Percentiles rank a stretch among this genome's conserved stretches.
These are phyloP conservation scores for Melastoma candidum DNA, from an alignment of 441 rosid species.

Conservation along the genomic window DNA sequence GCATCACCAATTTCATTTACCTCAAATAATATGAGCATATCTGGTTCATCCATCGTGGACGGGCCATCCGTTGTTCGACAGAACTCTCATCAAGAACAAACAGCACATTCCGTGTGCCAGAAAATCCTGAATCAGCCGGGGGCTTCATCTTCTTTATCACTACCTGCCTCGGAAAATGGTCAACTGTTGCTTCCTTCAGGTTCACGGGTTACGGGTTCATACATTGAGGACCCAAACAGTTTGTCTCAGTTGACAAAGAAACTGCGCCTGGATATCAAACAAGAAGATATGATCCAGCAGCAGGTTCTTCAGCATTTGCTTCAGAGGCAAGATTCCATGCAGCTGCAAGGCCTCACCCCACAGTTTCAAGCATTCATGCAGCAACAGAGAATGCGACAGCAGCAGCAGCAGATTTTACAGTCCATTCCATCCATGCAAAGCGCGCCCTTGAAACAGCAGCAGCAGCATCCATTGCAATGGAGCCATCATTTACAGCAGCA, in stretches of 20 bases:
- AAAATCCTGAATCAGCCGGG: conserved; percentile 47
- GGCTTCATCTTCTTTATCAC: conserved; percentile 70
- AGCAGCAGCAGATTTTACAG: conserved; percentile 59
- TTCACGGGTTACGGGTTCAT: conserved; percentile 47
- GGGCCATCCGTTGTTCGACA: conserved; percentile 81
- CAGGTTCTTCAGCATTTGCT: conserved; percentile 73
- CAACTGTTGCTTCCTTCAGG: conserved; percentile 50
- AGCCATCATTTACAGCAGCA: conserved; percentile 84
- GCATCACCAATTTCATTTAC: conserved; percentile 92
- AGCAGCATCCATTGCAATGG: conserved; percentile 34
- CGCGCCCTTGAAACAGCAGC: conserved; percentile 68
- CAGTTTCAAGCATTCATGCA: conserved; percentile 68
- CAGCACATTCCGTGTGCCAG: conserved; percentile 46
- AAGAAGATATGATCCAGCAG: conserved; percentile 82
- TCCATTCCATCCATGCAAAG: conserved; percentile 80
- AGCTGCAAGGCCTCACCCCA: conserved; percentile 54
- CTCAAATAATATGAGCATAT: conserved; percentile 81
- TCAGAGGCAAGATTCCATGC: conserved; percentile 83
- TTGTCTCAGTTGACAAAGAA: conserved; percentile 67
- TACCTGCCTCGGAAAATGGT: conserved; percentile 50
- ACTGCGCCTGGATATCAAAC: conserved; percentile 68
- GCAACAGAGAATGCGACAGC: conserved; percentile 64
- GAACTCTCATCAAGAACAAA: conserved; percentile 57
- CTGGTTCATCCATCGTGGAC: conserved; percentile 79
- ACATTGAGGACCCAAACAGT: conserved; percentile 60